phyloP scores from a whole-genome alignment of 2,329 filamentous ascomycete genomes.

The Fusarium sp. region DNA sequence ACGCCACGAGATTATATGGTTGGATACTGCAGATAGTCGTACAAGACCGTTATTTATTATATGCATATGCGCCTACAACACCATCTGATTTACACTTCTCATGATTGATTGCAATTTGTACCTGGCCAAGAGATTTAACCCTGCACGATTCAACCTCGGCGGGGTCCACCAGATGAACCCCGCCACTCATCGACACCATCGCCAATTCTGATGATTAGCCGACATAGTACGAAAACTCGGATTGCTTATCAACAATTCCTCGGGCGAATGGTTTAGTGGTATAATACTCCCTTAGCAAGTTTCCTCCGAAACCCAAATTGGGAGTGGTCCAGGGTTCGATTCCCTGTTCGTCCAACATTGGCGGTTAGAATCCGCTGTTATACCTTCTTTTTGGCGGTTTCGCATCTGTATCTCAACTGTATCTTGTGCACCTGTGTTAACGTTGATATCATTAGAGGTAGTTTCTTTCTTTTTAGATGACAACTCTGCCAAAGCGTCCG shows the following conservation, averaged over 20 bases:
- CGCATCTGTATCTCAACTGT: neutral
- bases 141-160: constrained; percentile 29
- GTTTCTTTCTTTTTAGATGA: neutral
- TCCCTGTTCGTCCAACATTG: constrained; percentile 52
- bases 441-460: too few species aligned
- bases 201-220: neutral
- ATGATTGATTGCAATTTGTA: neutral
- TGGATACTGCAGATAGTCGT: neutral
- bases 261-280: constrained; percentile 54
- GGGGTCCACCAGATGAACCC: constrained; percentile 15
- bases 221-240: constrained; percentile 5
- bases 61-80: neutral
- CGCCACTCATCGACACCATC: constrained; percentile 25
- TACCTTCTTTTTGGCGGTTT: constrained; percentile 32
- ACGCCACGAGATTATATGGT: constrained; percentile 7
- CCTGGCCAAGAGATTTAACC: constrained; percentile 27
- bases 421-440: neutral
- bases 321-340: constrained; percentile 55
- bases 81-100: neutral
- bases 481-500: neutral
- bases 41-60: neutral
- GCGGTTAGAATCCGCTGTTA: constrained; percentile 42
- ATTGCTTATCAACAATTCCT: neutral
- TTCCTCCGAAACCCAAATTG: constrained; percentile 41
- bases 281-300: constrained; percentile 53